phyloP scores from a whole-genome alignment of 306 rosid genomes.

The Acacia crassicarpa region DNA sequence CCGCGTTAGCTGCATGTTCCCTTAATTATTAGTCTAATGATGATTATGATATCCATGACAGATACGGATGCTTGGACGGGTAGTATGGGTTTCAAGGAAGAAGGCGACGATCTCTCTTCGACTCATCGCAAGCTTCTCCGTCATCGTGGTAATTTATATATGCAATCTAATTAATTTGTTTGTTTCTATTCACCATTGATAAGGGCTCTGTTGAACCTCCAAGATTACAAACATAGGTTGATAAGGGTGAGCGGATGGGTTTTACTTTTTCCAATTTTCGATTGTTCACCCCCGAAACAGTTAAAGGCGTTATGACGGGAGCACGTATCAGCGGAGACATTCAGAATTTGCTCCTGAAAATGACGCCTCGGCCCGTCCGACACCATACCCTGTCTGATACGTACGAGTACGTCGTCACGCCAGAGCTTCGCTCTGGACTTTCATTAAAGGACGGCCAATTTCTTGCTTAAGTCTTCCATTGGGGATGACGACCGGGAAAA shows the following conservation, averaged over 20 bases:
- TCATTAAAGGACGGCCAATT: background rate
- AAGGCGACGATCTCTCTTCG: background rate
- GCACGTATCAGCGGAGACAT: slow-evolving; percentile 10
- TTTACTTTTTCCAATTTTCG: background rate
- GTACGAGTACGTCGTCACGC: slow-evolving; percentile 5
- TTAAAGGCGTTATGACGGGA: background rate
- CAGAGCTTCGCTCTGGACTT: background rate
- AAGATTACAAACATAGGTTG: background rate
- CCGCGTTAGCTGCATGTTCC: background rate
- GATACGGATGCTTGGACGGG: slow-evolving; percentile 16
- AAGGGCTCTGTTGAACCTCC: no score
- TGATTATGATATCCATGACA: slow-evolving; percentile 5
- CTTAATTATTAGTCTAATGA: background rate
- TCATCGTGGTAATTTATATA: slow-evolving; percentile 28
- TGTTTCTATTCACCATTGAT: background rate
- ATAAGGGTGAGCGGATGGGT: background rate
- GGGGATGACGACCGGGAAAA: background rate
- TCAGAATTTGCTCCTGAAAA: slow-evolving; percentile 6
- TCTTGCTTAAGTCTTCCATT: background rate
- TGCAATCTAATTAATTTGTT: background rate
- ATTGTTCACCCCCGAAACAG: background rate
- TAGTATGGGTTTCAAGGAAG: slow-evolving; percentile 13
- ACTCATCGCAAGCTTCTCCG: slow-evolving; percentile 61
- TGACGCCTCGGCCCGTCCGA: background rate
- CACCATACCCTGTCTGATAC: background rate